Percentiles rank a stretch among this genome's conserved stretches.
Evolutionary conservation across 2,329 filamentous ascomycete species (phyloP).

Genomic region (Grosmannia huntii): DNA sequence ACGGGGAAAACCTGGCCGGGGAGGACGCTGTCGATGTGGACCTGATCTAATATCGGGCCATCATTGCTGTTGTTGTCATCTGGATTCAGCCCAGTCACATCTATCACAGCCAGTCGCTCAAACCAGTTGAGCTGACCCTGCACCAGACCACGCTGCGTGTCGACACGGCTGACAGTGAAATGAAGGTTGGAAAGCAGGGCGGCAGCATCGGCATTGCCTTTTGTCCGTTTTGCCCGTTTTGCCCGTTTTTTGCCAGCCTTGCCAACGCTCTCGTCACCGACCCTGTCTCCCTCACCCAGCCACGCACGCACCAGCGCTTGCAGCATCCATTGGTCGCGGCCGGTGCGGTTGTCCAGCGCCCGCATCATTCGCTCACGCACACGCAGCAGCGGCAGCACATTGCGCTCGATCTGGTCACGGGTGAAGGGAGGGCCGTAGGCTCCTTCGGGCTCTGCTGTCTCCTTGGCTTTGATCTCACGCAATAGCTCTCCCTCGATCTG

Average conservation of each 20-base stretch:
- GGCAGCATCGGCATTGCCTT: neutral
- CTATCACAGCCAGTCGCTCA: slow-evolving; percentile 29
- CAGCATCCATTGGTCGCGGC: slow-evolving; percentile 39
- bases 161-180: slow-evolving; percentile 30
- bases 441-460: neutral
- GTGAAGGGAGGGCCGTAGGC: slow-evolving; percentile 25
- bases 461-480: slow-evolving; percentile 23
- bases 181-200: slow-evolving; percentile 33
- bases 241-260: neutral
- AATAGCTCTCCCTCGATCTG: slow-evolving; percentile 48
- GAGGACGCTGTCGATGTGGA: slow-evolving; percentile 27
- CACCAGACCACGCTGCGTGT: slow-evolving; percentile 18
- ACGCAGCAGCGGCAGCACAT: slow-evolving; percentile 35
- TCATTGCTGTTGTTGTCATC: neutral
- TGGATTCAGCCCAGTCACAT: slow-evolving; percentile 21
- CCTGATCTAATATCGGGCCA: neutral
- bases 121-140: slow-evolving; percentile 38
- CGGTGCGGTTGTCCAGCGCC: slow-evolving; percentile 28
- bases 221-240: no score
- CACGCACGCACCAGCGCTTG: slow-evolving; percentile 49
- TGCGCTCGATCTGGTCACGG: slow-evolving; percentile 24
- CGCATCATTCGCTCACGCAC: slow-evolving; percentile 39
- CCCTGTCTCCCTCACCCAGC: slow-evolving; percentile 21
- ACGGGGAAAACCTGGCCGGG: slow-evolving; percentile 43
- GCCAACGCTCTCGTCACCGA: neutral